phyloP scores from a whole-genome alignment of 2,329 filamentous ascomycete genomes.

The Neonectria coccinea region DNA sequence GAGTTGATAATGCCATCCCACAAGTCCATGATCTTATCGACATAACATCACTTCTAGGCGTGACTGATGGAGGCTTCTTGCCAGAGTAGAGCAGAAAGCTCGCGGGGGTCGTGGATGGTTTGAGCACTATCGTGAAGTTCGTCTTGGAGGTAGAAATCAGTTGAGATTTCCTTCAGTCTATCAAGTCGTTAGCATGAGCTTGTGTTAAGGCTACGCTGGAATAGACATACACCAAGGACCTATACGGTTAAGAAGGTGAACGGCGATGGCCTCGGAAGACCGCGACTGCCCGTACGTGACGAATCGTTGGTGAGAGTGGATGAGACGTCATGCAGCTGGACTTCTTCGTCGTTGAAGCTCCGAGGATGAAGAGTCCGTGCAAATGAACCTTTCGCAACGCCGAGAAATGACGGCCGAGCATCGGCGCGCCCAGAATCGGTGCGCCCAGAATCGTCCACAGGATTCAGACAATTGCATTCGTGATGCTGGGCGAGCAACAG shows the following conservation, averaged over 20 bases:
- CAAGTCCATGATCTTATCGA: slow-evolving; percentile 72
- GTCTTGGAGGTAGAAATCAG: slow-evolving; percentile 73
- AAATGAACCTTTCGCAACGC: background rate
- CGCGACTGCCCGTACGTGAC: background rate
- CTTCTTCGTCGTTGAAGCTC: background rate
- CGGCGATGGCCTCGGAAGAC: background rate
- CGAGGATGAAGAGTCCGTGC: background rate
- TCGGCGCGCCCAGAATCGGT: background rate
- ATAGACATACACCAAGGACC: background rate
- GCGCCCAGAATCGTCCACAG: background rate
- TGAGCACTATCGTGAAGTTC: slow-evolving; percentile 73
- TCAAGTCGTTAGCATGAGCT: background rate
- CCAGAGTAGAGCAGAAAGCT: slow-evolving; percentile 73
- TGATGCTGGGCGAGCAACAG: background rate
- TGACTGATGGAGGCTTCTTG: slow-evolving; percentile 66
- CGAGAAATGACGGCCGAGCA: background rate
- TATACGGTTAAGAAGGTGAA: background rate
- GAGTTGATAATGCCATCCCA: slow-evolving; percentile 71
- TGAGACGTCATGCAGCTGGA: background rate
- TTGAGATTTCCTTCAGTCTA: slow-evolving; percentile 48
- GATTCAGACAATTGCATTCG: background rate
- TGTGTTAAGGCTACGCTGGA: too few relatives aligned
- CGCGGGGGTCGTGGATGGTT: slow-evolving; percentile 73
- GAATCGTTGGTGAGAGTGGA: background rate
- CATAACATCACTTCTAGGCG: slow-evolving; percentile 73